A percentile compares a stretch with the other conserved stretches of the same genome.
phyloP scores from a whole-genome alignment of 2,329 filamentous ascomycete genomes.

The Aspergillus transmontanensis region DNA sequence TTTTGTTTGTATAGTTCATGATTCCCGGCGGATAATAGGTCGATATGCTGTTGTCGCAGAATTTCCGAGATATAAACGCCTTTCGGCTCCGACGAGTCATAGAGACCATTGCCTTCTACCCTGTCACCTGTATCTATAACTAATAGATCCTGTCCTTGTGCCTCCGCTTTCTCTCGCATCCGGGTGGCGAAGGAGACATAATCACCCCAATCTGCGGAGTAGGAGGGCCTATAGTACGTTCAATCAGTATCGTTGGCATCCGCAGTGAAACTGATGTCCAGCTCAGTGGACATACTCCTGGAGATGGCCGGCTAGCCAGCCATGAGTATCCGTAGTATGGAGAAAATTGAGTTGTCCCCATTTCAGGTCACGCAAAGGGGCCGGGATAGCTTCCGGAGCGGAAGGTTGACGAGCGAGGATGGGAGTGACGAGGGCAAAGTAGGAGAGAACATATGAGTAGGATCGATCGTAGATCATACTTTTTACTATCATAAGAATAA shows the following conservation, averaged over 20 bases:
- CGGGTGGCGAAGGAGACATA: constrained; percentile 91
- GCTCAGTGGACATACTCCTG: constrained; percentile 69
- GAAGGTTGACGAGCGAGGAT: constrained; percentile 70
- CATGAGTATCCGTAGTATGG: constrained; percentile 95
- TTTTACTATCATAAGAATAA: background rate
- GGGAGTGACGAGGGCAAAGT: constrained; percentile 18
- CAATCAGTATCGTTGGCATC: constrained; percentile 16
- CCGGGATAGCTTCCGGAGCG: constrained; percentile 74
- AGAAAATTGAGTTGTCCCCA: constrained; percentile 97
- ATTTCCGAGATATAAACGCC: constrained; percentile 89
- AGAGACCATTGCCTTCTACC: constrained; percentile 91
- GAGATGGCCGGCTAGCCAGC: constrained; percentile 92
- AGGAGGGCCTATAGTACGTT: constrained; percentile 67
- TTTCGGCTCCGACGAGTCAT: constrained; percentile 85
- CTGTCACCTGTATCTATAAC: constrained; percentile 94
- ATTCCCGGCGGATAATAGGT: constrained; percentile 85
- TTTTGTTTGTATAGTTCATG: constrained; percentile 89
- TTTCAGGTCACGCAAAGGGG: constrained; percentile 78
- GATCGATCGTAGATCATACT: constrained; percentile 5
- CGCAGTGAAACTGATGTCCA: background rate
- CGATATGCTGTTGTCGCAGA: constrained; percentile 77
- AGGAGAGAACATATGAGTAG: constrained; percentile 16
- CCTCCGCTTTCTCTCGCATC: constrained; percentile 76
- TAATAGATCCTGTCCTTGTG: constrained; percentile 78
- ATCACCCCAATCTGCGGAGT: constrained; percentile 96